Base-by-base conservation (phyloP, 2,329 filamentous ascomycete genomes). In the Fusarium albosuccineum region DNA sequence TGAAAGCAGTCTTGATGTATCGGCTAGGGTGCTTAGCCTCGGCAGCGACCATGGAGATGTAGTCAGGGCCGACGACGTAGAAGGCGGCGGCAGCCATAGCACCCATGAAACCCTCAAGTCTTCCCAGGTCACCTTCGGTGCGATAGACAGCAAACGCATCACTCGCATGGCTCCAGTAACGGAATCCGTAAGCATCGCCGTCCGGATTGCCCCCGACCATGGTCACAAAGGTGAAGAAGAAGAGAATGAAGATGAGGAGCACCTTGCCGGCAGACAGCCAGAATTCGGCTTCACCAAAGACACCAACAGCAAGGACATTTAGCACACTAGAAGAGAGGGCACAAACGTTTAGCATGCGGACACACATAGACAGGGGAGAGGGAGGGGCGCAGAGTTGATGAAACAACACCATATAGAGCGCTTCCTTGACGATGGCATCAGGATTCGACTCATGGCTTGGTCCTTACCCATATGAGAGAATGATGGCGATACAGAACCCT, bases 1-100 rank as follows among this genome's bases (percentile, higher is more conserved):
- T 92, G 75, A 87, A 92, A 2, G 91, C 91, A 56, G 85, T 87
- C 1, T 91, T 91, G 74, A 94, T 85, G 17, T 89, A 85, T 29
- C 79, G 80, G 17, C 89, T 86, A 0, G 90, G 90, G 70, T 68
- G 65, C 49, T 70, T 68, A 0, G 64, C 13, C 9, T 70, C 67
- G 0, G 67, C 67, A 8, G 67, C 67, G 1, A 68, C 67, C 67
- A 70, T 68, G 3, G 68, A 70, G n/a, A 70, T 70, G 3, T 70
- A 70, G 34, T 70, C 68, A 3, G 67, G 67, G 2, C 68, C 68
- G 9, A 68, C 67, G 9, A 70, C 57, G 16, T 42, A 66, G 17
- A 70, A 70, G 33, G 67, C 67, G 14, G 64, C 67, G 1, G 64
- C 52, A 1, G 61, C 57, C 22, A 70, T 6, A 2, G 51, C 51